A percentile compares a stretch with the other conserved stretches of the same genome.
These are phyloP conservation scores for Plasmodium coatneyi DNA, from an alignment of 169 alveolate species.

Conservation along the genomic window DNA sequence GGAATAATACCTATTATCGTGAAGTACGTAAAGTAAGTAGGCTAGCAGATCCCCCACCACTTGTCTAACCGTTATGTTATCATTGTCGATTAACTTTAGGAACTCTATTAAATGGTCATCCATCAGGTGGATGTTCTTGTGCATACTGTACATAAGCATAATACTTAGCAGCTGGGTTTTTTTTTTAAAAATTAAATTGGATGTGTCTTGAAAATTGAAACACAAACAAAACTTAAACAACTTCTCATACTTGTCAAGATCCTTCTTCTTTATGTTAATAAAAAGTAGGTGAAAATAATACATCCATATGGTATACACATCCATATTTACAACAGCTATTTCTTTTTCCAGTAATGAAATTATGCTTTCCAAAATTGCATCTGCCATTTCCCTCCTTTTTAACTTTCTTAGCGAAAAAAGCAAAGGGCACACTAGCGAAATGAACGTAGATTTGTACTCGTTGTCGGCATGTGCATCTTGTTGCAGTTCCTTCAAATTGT, in stretches of 20 bases:
- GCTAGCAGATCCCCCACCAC: slow-evolving; percentile 41
- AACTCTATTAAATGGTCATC: slow-evolving; percentile 30
- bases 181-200: slow-evolving; percentile 58
- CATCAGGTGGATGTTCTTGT: slow-evolving; percentile 38
- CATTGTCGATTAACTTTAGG: slow-evolving; percentile 47
- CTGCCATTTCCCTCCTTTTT: slow-evolving; percentile 23
- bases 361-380: not conserved
- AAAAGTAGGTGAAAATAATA: slow-evolving; percentile 65
- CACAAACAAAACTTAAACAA: slow-evolving; percentile 49
- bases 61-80: slow-evolving; percentile 63
- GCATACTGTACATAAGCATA: slow-evolving; percentile 62
- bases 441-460: slow-evolving; percentile 59
- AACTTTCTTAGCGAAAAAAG: slow-evolving; percentile 40
- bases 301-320: slow-evolving; percentile 59
- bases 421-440: slow-evolving; percentile 56
- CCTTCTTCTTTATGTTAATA: slow-evolving; percentile 64
- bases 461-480: slow-evolving; percentile 49
- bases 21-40: slow-evolving; percentile 26
- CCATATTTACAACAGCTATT: slow-evolving; percentile 56
- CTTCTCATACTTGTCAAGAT: slow-evolving; percentile 35
- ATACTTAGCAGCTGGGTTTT: slow-evolving; percentile 48
- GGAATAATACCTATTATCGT: slow-evolving; percentile 38
- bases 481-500: slow-evolving; percentile 41
- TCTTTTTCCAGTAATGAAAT: slow-evolving; percentile 44
- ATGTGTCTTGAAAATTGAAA: slow-evolving; percentile 43